phyloP scores from a whole-genome alignment of 2,329 filamentous ascomycete genomes.

The Akanthomyces uredinophilus region DNA sequence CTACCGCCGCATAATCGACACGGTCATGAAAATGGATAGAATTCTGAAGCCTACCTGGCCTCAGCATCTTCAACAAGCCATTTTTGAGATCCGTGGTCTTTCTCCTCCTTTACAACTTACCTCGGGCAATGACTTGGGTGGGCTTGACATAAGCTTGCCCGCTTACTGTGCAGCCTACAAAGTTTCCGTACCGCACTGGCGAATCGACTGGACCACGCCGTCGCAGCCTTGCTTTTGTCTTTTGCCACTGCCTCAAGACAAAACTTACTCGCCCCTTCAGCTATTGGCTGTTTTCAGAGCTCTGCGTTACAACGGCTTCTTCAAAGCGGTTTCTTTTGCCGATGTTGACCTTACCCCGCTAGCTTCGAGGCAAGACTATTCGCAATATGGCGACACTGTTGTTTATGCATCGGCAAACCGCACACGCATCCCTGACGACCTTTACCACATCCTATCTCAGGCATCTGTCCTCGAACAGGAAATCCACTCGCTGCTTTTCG shows the following conservation, averaged over 20 bases:
- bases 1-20: conserved; percentile 50
- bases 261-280: conserved; percentile 44
- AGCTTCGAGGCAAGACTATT: conserved; percentile 37
- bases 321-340: conserved; percentile 52
- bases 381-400: conserved; percentile 40
- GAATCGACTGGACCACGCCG: conserved; percentile 38
- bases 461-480: conserved; percentile 51
- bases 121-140: conserved; percentile 50
- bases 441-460: conserved; percentile 43
- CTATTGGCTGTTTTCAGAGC: conserved; percentile 53
- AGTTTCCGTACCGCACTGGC: conserved; percentile 48
- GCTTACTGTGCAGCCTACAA: conserved; percentile 51
- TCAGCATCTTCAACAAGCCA: conserved; percentile 46
- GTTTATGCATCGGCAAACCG: conserved; percentile 50
- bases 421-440: conserved; percentile 42
- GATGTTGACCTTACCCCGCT: conserved; percentile 44
- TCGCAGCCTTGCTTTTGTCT: conserved; percentile 49
- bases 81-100: conserved; percentile 49
- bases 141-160: conserved; percentile 48
- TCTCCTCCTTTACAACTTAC: conserved; percentile 49
- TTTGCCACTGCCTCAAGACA: conserved; percentile 30
- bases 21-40: conserved; percentile 49
- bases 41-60: conserved; percentile 56
- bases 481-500: conserved; percentile 50
- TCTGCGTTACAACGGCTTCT: conserved; percentile 54